A percentile compares a stretch with the other conserved stretches of the same genome.
These are phyloP conservation scores for Salvia miltiorrhiza DNA, from an alignment of 257 asterid species.

Conservation along the genomic window DNA sequence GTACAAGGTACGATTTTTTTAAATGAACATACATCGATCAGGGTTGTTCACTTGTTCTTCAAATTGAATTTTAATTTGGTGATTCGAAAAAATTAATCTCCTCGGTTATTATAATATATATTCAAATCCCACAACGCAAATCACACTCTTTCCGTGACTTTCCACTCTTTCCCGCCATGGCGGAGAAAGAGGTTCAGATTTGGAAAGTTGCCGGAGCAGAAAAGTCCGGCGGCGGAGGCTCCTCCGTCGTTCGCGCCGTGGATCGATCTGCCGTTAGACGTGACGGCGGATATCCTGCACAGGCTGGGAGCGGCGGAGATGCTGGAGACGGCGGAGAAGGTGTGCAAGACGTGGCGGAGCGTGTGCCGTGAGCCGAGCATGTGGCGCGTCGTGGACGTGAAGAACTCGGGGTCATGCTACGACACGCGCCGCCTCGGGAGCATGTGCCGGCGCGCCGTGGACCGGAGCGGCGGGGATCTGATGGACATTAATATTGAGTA, in stretches of 20 bases:
- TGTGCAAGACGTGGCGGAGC: constrained; percentile 46
- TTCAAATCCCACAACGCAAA: too few species aligned
- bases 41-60: too few species aligned
- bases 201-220: not conserved
- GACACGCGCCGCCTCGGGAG: constrained; percentile 19
- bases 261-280: constrained; percentile 47
- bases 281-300: constrained; percentile 44
- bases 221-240: constrained; percentile 2
- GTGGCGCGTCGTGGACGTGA: constrained; percentile 42
- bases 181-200: constrained; percentile 2
- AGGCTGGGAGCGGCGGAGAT: constrained; percentile 41
- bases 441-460: constrained; percentile 42
- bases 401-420: not conserved
- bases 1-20: not conserved
- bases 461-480: constrained; percentile 44
- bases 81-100: too few species aligned
- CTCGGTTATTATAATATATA: too few species aligned
- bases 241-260: constrained; percentile 17
- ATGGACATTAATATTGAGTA: constrained; percentile 28
- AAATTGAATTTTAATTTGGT: too few species aligned
- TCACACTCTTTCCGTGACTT: not conserved
- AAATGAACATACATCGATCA: too few species aligned
- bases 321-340: constrained; percentile 38
- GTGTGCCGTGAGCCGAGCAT: constrained; percentile 47
- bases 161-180: not conserved